These are phyloP conservation scores for Leucoagaricus sp. DNA, from an alignment of 1,284 basidiomycete species.

Conservation along the genomic window DNA sequence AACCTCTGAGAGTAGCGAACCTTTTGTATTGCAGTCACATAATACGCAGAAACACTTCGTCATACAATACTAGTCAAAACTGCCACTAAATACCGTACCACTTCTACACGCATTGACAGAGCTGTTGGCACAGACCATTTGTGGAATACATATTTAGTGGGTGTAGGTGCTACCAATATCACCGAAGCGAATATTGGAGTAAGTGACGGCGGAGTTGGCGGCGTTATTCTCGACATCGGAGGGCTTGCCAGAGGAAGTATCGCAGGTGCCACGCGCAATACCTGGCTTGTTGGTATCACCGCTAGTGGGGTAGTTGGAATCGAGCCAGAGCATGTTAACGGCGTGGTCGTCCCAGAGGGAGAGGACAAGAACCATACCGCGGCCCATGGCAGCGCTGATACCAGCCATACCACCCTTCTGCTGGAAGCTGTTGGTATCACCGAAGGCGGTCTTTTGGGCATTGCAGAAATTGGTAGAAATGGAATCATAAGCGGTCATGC, in stretches of 20 bases:
- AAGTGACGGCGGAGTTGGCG: constrained; percentile 15
- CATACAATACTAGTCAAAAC: too few species aligned
- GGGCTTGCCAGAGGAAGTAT: constrained; percentile 14
- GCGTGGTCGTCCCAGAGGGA: constrained; percentile 19
- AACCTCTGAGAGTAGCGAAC: too few species aligned
- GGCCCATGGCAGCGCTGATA: constrained; percentile 13
- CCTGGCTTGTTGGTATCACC: constrained; percentile 16
- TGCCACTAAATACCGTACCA: too few species aligned
- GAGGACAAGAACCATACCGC: constrained; percentile 17
- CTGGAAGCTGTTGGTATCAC: constrained; percentile 14
- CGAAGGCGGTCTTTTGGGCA: constrained; percentile 13
- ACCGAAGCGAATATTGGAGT: constrained; percentile 20
- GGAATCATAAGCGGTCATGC: constrained; percentile 13
- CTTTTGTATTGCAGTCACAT: too few species aligned
- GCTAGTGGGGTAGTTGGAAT: constrained; percentile 16
- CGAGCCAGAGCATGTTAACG: constrained; percentile 20
- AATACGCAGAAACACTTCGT: too few species aligned
- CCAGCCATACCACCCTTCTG: constrained; percentile 15
- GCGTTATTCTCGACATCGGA: constrained; percentile 10
- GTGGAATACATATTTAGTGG: too few species aligned
- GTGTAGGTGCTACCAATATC: constrained; percentile 17
- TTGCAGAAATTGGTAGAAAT: constrained; percentile 15
- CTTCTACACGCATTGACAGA: too few species aligned
- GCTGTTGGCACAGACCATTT: too few species aligned
- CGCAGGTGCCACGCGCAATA: constrained; percentile 19